These are phyloP conservation scores for Stephania japonica DNA, from an alignment of 164 flowering plant species.

Conservation along the genomic window DNA sequence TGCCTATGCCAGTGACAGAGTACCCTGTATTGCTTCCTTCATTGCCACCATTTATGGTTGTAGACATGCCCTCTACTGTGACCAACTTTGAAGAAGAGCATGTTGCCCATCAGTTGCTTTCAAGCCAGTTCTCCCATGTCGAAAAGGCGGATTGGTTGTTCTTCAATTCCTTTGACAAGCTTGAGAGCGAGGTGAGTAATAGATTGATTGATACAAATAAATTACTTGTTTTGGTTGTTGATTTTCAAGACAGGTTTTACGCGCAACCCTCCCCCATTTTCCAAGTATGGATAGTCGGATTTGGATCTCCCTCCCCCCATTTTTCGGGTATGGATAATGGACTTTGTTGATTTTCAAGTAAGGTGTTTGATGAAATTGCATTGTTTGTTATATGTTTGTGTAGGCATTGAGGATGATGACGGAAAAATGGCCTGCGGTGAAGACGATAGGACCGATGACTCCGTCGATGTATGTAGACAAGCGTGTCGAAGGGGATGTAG, in stretches of 20 bases:
- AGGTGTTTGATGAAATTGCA: neutral
- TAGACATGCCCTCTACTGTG: conserved; percentile 28
- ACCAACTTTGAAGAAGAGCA: neutral
- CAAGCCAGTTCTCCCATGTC: conserved; percentile 26
- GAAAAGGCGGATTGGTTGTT: conserved; percentile 40
- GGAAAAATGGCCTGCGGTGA: neutral
- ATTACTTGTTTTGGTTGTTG: too few species aligned
- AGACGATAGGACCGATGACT: conserved; percentile 25
- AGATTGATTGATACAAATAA: too few species aligned
- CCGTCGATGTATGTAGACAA: conserved; percentile 32
- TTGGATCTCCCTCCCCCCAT: too few species aligned
- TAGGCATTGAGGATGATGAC: conserved; percentile 10
- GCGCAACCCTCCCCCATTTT: too few species aligned
- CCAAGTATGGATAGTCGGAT: too few species aligned
- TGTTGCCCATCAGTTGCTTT: neutral
- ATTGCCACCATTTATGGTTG: conserved; percentile 22
- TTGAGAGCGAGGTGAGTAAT: conserved; percentile 31
- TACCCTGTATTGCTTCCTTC: conserved; percentile 26
- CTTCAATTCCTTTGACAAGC: conserved; percentile 27
- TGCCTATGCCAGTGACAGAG: conserved; percentile 15
- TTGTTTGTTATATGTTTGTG: neutral
- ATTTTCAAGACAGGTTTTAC: too few species aligned
- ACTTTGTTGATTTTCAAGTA: too few species aligned
- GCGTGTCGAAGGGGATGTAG: conserved; percentile 19
- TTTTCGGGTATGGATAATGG: too few species aligned